phyloP scores from a whole-genome alignment of 2,329 filamentous ascomycete species.

The Tricladium varicosporioides region DNA sequence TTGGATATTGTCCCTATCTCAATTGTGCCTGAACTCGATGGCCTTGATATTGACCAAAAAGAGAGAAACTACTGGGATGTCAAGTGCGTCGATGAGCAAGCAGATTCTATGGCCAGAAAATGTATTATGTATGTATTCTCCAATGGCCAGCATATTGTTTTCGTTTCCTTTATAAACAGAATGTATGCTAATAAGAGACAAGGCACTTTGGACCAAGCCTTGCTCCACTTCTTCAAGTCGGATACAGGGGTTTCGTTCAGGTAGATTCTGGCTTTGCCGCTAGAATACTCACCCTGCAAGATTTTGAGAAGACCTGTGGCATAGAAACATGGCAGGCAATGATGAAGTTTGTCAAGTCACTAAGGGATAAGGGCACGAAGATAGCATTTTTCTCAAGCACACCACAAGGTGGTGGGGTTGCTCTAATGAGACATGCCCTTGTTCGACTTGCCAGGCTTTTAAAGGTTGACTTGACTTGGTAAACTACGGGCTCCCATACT shows the following conservation, averaged over 20 bases:
- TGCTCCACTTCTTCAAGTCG: slow-evolving; percentile 64
- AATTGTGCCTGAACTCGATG: slow-evolving; percentile 46
- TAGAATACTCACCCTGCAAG: slow-evolving; percentile 46
- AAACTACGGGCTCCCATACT: slow-evolving; percentile 34
- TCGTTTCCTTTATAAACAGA: neutral
- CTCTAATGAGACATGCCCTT: slow-evolving; percentile 65
- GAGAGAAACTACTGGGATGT: slow-evolving; percentile 46
- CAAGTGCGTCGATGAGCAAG: slow-evolving; percentile 73
- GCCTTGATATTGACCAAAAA: slow-evolving; percentile 34
- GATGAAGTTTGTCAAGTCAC: slow-evolving; percentile 50
- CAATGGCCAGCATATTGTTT: neutral
- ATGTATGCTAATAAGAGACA: too few species aligned
- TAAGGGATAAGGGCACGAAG: slow-evolving; percentile 53
- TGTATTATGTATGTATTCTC: slow-evolving; percentile 61
- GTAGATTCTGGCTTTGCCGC: slow-evolving; percentile 54
- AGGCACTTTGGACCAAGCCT: slow-evolving; percentile 72
- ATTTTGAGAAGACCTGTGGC: slow-evolving; percentile 52
- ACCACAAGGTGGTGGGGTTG: slow-evolving; percentile 64
- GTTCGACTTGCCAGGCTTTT: slow-evolving; percentile 67
- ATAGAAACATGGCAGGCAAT: slow-evolving; percentile 54
- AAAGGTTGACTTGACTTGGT: slow-evolving; percentile 73
- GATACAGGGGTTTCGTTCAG: slow-evolving; percentile 54
- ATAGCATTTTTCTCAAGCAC: slow-evolving; percentile 65
- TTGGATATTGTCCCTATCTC: slow-evolving; percentile 74
- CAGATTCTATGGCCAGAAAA: slow-evolving; percentile 78